These are phyloP conservation scores for Rhizopogon sp. DNA, from an alignment of 768 basidiomycete genomes.

Conservation along the genomic window DNA sequence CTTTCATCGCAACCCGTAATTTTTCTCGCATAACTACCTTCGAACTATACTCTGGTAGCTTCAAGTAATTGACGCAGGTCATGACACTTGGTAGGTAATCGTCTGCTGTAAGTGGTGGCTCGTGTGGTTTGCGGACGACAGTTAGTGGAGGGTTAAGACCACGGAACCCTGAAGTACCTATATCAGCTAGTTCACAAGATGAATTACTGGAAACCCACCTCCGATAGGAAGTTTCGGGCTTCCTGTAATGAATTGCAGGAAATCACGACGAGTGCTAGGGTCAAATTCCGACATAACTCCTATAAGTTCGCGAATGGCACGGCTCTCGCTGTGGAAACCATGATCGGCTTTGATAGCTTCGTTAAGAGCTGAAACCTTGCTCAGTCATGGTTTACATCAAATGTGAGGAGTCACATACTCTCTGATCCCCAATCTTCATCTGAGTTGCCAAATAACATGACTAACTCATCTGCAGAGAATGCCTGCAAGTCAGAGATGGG, in stretches of 20 bases:
- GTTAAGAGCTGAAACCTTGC: slow-evolving; percentile 55
- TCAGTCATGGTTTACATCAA: slow-evolving; percentile 1
- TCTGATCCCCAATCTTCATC: slow-evolving; percentile 97
- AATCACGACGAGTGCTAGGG: slow-evolving; percentile 68
- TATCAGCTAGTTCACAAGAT: not conserved
- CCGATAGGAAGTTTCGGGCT: slow-evolving; percentile 96
- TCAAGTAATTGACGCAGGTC: slow-evolving; percentile 98
- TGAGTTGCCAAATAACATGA: slow-evolving; percentile 91
- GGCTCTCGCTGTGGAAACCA: slow-evolving; percentile 94
- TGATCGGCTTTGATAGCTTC: slow-evolving; percentile 97
- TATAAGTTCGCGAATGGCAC: slow-evolving; percentile 82
- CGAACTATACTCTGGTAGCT: slow-evolving; percentile 92
- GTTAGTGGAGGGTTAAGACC: slow-evolving; percentile 92
- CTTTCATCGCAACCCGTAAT: slow-evolving; percentile 78
- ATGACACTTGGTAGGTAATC: slow-evolving; percentile 96
- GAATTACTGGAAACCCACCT: slow-evolving; percentile 46
- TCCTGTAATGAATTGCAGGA: slow-evolving; percentile 95
- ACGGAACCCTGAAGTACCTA: slow-evolving; percentile 66
- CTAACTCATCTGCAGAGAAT: slow-evolving; percentile 93
- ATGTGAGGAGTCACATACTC: slow-evolving; percentile 48
- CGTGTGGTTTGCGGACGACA: slow-evolving; percentile 95
- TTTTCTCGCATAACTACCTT: slow-evolving; percentile 83
- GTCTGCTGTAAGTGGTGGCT: slow-evolving; percentile 84
- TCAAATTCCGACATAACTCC: slow-evolving; percentile 86
- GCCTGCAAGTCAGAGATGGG: slow-evolving; percentile 85